phyloP scores from a whole-genome alignment of 441 rosid genomes.

The Populus hybrid region DNA sequence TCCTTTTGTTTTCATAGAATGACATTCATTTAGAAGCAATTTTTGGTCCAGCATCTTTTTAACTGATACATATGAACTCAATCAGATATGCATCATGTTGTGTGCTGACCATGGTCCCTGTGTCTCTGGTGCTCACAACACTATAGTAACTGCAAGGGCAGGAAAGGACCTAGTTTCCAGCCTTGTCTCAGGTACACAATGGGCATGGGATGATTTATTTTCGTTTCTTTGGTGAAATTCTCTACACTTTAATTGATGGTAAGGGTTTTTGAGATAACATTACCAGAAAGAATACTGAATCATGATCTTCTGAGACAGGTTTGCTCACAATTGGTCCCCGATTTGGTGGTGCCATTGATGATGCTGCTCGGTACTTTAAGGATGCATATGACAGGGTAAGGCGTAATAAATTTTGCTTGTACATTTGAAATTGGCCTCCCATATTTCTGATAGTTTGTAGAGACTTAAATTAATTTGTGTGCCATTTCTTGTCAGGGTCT shows the following conservation, averaged over 20 bases:
- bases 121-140: slow-evolving; percentile 97
- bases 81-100: slow-evolving; percentile 91
- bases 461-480: slow-evolving; percentile 15
- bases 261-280: background rate
- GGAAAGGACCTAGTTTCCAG: slow-evolving; percentile 98
- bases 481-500: slow-evolving; percentile 48
- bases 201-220: slow-evolving; percentile 7
- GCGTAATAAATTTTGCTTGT: background rate
- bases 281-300: slow-evolving; percentile 9
- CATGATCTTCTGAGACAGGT: slow-evolving; percentile 48
- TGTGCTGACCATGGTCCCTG: slow-evolving; percentile 99
- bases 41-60: slow-evolving; percentile 9
- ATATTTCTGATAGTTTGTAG: slow-evolving; percentile 1
- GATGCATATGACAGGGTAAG: slow-evolving; percentile 91
- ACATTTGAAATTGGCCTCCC: background rate
- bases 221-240: background rate
- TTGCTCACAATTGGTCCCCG: slow-evolving; percentile 95
- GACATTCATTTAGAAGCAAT: slow-evolving; percentile 4
- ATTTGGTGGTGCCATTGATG: slow-evolving; percentile 98
- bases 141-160: slow-evolving; percentile 95
- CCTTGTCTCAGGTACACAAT: slow-evolving; percentile 72
- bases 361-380: slow-evolving; percentile 95
- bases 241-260: background rate
- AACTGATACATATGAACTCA: slow-evolving; percentile 21
- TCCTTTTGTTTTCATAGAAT: background rate